Evolutionary conservation across 352 stramenopile genomes (phyloP), one percentile per base, ranked within the genome.

Genomic region (Pythium chondricola): DNA sequence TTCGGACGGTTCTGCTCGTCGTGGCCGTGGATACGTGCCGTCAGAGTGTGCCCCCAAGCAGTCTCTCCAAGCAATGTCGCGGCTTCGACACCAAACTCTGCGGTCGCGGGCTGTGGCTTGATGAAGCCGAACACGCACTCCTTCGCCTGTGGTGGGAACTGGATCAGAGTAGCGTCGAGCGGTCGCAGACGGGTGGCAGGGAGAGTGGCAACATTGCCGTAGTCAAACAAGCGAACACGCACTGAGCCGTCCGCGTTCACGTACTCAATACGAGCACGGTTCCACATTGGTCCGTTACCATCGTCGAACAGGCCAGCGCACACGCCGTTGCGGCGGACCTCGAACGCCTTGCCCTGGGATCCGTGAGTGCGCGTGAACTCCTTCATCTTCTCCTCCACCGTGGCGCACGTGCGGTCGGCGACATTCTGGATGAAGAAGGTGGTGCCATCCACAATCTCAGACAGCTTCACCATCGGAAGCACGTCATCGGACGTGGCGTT

Each of bases 281-380:
- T 98, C 95, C 95, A 98, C 25, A 85, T 61, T 17, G 84, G 87
- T 6, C 90, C 89, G 33, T 72, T 85, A 41, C 92, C 93, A 59
- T 98, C 95, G 54, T 98, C 88, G 57, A 98, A 98, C 3, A 98
- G 72, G n/a, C 92, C 93, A 40, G 93, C 93, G 45, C 95, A 93
- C 30, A 96, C 68, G 24, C 83, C 87, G 36, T 95, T 94, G 36
- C 82, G 74, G 29, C 93, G 93, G 21, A 95, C 63, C 48, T 98
- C 89, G 55, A 96, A 97, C 3, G 90, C 43, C 58, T 94, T 96
- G 27, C 82, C 87, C 20, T 80, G 65, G 18, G 84, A 80, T 48
- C 93, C 91, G 65, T 98, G 85, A 4, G 73, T 77, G 32, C 64
- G 70, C 9, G 88, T 97, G 48, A 97, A 97, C 17, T 83, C 71